A percentile compares a stretch with the other conserved stretches of the same genome.
Evolutionary conservation across 345 rosid genomes (phyloP).

Genomic region (Sonneratia caseolaris): DNA sequence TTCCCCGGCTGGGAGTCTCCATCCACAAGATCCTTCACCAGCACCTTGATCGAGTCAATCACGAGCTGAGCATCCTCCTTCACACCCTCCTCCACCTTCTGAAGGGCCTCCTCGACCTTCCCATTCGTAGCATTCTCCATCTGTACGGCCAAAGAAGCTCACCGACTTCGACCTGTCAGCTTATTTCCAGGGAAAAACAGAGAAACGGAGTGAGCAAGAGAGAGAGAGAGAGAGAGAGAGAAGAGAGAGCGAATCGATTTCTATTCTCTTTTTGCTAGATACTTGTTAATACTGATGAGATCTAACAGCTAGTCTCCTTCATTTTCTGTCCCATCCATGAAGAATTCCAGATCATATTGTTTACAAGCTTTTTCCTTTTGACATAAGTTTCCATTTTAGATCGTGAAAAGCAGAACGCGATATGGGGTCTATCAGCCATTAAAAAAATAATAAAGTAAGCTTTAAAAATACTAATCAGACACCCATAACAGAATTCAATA

Average conservation of each 20-base stretch:
- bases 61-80: conserved; percentile 7
- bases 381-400: background rate
- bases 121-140: conserved; percentile 18
- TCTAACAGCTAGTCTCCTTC: conserved; percentile 3
- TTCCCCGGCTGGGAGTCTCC: background rate
- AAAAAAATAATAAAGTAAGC: background rate
- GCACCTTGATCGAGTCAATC: conserved; percentile 14
- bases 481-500: background rate
- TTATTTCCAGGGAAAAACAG: background rate
- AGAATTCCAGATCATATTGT: conserved; percentile 1
- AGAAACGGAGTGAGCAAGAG: background rate
- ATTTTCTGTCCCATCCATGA: background rate
- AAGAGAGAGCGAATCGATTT: background rate
- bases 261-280: background rate
- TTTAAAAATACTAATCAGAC: background rate
- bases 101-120: conserved; percentile 1
- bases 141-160: background rate
- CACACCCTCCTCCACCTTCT: conserved; percentile 5
- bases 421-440: background rate
- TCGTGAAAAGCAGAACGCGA: conserved; percentile 3
- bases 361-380: background rate
- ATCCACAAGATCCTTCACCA: background rate
- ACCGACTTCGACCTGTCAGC: conserved; percentile 1
- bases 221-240: background rate
- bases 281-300: background rate